Evolutionary conservation across 495 filamentous ascomycete genomes (phyloP).

Genomic region (Podospora sp.): DNA sequence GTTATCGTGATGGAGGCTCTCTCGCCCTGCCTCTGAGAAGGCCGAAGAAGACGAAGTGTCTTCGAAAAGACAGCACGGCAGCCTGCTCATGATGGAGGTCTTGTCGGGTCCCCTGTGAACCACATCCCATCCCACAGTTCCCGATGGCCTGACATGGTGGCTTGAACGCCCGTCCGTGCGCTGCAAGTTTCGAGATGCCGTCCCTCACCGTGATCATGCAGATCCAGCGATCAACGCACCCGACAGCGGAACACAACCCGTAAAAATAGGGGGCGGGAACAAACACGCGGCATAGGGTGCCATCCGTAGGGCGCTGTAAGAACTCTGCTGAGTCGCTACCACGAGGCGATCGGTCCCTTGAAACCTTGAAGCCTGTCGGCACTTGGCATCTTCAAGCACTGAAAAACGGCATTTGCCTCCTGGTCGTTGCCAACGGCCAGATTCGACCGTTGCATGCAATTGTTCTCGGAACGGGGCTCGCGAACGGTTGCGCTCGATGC

Average conservation of each 20-base stretch:
- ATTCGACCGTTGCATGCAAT: too few relatives aligned
- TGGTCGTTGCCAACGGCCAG: neutral
- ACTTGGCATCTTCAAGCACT: neutral
- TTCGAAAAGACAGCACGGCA: neutral
- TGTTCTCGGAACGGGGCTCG: too few relatives aligned
- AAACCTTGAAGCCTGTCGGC: neutral
- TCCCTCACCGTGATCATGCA: neutral
- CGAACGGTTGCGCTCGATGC: too few relatives aligned
- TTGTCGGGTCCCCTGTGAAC: neutral
- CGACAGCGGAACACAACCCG: neutral
- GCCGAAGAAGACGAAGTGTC: neutral
- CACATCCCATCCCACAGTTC: neutral
- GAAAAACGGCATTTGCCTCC: neutral
- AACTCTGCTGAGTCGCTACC: neutral
- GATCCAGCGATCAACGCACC: neutral
- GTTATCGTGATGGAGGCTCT: neutral
- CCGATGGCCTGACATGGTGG: neutral
- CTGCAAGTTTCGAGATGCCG: neutral
- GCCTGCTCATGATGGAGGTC: neutral
- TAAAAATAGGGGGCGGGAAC: neutral
- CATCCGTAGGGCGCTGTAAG: neutral
- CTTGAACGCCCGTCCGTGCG: neutral
- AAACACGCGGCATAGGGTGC: neutral
- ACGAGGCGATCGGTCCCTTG: neutral
- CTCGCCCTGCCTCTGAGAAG: neutral